Base-by-base conservation (phyloP, 1,284 basidiomycete genomes). In the Tylopilus microsporus region DNA sequence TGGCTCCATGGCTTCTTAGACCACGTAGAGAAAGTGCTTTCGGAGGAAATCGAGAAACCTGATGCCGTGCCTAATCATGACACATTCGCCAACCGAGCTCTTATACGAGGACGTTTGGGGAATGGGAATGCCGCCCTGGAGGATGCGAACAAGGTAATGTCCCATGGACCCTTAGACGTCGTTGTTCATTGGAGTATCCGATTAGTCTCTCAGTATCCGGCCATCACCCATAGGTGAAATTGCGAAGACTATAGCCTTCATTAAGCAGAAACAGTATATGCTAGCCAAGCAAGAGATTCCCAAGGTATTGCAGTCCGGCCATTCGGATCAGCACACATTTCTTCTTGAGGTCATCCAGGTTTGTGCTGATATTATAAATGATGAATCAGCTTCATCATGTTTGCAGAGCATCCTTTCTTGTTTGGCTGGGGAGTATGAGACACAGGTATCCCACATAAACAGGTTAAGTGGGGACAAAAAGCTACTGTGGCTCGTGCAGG, bases 1-100 rank as follows among this genome's bases (percentile, higher is more conserved):
- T 63, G 62, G 62, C 64, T 63, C n/a, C 62, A 66, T 32, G n/a
- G 54, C 19, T 63, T 56, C 48, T 36, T 63, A n/a, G 49, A 63
- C 3, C 3, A n/a, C 7, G 64, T 43, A 3, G 64, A 63, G 19
- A 21, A 63, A 11, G 64, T 57, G 1, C 41, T 63, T 21, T 49
- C 62, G 1, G 51, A n/a, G 11, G 62, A 63, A 46, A 65, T 63
- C 3, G 61, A 46, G 3, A 6, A 45, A 11, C 6, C 62, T 10
- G 6, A 36, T 15, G 39, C 15, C 16, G 36, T n/a, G 36, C 46
- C 43, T 18, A 46, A 63, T 25, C 32, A 63, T 42, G 21, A 63
- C 18, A 39, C 16, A 37, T 61, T 53, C 32, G 63, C 62, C 7
- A 63, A 63, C 37, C 57, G 64, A n/a, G 64, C 62, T 15, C 39